Evolutionary conservation across 1,284 basidiomycete genomes (phyloP).

Genomic region (Fomitopsis palustris): DNA sequence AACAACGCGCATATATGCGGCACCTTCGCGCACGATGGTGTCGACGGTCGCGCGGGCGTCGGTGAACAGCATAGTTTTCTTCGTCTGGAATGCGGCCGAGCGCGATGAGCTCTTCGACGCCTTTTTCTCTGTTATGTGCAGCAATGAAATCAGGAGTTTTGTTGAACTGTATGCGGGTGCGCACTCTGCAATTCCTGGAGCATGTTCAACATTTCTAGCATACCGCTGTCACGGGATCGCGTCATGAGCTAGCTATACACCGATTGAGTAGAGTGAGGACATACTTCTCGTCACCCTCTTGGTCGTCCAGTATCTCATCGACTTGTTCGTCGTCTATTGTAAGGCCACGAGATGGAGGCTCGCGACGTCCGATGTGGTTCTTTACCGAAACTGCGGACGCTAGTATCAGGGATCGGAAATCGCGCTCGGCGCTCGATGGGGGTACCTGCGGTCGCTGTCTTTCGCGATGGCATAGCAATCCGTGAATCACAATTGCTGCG

Average conservation of each 20-base stretch:
- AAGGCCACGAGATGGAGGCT: background rate
- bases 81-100: conserved; percentile 25
- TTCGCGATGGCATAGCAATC: background rate
- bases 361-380: background rate
- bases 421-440: too few species aligned
- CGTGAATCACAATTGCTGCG: too few species aligned
- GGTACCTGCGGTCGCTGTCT: background rate
- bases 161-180: background rate
- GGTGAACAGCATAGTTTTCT: conserved; percentile 26
- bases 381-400: too few species aligned
- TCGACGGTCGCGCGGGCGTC: conserved; percentile 26
- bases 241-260: background rate
- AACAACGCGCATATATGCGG: conserved; percentile 23
- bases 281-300: conserved; percentile 26
- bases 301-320: conserved; percentile 12
- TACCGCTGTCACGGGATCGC: conserved; percentile 10
- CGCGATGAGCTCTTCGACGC: conserved; percentile 25
- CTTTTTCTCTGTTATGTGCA: conserved; percentile 25
- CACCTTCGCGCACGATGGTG: conserved; percentile 23
- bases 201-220: conserved; percentile 30
- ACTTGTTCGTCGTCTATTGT: conserved; percentile 10
- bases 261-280: background rate
- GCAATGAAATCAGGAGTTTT: background rate
- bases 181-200: conserved; percentile 31
- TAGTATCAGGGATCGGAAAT: too few species aligned